Conservation (phyloP, 2,329 filamentous ascomycete genomes). For the Chalaropsis ovoidea region DNA sequence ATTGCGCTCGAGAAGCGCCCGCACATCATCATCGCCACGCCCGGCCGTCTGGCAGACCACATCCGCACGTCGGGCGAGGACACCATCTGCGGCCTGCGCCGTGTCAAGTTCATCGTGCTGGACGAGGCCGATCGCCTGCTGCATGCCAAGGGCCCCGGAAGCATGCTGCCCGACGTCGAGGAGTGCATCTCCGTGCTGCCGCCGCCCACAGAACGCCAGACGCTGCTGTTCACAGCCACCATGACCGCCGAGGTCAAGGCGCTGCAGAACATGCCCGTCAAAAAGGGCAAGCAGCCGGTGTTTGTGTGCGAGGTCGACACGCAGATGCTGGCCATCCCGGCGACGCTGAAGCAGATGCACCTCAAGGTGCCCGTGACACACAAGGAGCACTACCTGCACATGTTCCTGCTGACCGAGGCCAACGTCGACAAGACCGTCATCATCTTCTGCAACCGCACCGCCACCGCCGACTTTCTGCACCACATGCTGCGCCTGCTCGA, state of each 20-base stretch:
- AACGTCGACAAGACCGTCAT: slow-evolving; percentile 73
- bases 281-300: slow-evolving; percentile 60
- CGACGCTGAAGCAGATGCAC: slow-evolving; percentile 73
- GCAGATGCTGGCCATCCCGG: slow-evolving; percentile 62
- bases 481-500: slow-evolving; percentile 75
- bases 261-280: slow-evolving; percentile 64
- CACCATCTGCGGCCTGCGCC: slow-evolving; percentile 68
- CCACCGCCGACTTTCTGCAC: slow-evolving; percentile 79
- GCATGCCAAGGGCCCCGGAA: slow-evolving; percentile 59
- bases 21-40: slow-evolving; percentile 89
- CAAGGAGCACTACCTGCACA: slow-evolving; percentile 88
- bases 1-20: slow-evolving; percentile 71
- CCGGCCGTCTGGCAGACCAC: slow-evolving; percentile 85
- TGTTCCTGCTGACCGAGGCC: slow-evolving; percentile 66
- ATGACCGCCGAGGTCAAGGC: slow-evolving; percentile 86
- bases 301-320: slow-evolving; percentile 86
- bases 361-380: slow-evolving; percentile 83
- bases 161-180: slow-evolving; percentile 90
- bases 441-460: slow-evolving; percentile 87
- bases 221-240: slow-evolving; percentile 89
- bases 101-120: slow-evolving; percentile 77
- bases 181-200: slow-evolving; percentile 77
- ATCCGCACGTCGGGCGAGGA: slow-evolving; percentile 85
- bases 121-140: slow-evolving; percentile 92
- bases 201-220: slow-evolving; percentile 69